Evolutionary conservation across 164 flowering plant species (phyloP), one percentile per base, ranked within the genome.

Genomic region (Piper betle): DNA sequence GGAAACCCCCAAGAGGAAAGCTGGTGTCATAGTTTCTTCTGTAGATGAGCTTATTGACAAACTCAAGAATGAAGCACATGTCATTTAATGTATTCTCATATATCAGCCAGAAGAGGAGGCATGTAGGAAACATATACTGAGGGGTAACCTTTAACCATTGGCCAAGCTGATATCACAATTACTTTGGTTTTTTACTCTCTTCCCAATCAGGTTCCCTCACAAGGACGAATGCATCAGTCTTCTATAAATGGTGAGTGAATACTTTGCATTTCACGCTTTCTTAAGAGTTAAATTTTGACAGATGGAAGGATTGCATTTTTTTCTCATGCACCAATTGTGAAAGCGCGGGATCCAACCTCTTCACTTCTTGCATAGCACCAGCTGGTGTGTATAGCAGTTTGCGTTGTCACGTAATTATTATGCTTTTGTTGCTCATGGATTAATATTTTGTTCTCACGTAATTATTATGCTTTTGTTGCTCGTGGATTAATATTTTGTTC

Each of bases 1-100:
- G 1, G 99, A 93, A 66, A 96, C 99, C 20, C 96, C 97, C 46
- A 87, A 85, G 77, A 80, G 97, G 70, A 90, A 90, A 77, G 82
- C 92, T 1, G 97, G 97, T 7, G 84, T 90, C 46, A 70, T 83
- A 2, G 69, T 93, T 33, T 82, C 92, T 65, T 86, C 95, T 15
- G 99, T 93, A 37, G 99, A 88, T 62, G 94, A 90, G 72, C 85
- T 88, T 39, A 77, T 88, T 54, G 88, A 85, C 80, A 90, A 82
- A 75, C 85, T 90, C 2, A 83, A 84, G 69, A 84, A 90, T 61
- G 93, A 85, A 81, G 91, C 93, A 42, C 86, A 62, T 68, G 92
- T 85, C 17, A 72, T 91, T 56, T 75, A 65, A 63, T 63, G 39
- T 39, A n/a, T 39, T 9, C n/a, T n/a, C n/a, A n/a, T n/a, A n/a